Base-by-base conservation (phyloP, 345 rosid genomes). In the Tarenaya hassleriana region DNA sequence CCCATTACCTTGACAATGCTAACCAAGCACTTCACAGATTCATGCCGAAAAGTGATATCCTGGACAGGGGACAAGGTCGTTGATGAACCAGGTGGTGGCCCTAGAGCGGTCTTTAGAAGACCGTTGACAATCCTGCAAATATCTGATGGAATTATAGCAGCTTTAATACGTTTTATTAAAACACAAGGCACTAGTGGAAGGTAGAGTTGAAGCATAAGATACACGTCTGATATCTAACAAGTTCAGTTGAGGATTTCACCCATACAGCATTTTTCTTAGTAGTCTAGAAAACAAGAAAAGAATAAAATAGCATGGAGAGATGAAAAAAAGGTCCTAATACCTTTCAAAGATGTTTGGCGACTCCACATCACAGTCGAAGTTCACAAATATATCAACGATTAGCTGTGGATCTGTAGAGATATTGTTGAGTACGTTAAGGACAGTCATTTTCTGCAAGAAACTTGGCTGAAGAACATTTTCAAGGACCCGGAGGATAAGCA, bases 381-480 rank as follows among this genome's bases (percentile, higher is more conserved):
- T 91, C 53, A 91, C 96, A 67, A 91, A 91, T 66, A 87, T 68
- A 76, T 91, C 98, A 70, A 91, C 61, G 52, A 87, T 73, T 53
- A 82, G 69, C 72, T 78, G 85, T 1, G 98, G 67, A 69, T 91
- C 98, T 56, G 73, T 79, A 39, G 77, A 76, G 41, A 84, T 79
- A 73, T 78, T 84, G 61, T 87, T 96, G 76, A 91, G 67, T 62
- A 86, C 67, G 66, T 73, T 84, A 60, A 87, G 84, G 59, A 91
- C 92, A 15, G 85, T 87, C 98, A 87, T 87, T 70, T 91, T 91
- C 81, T 91, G 98, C 58, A 91, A 41, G 72, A 87, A 91, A 62
- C 98, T 91, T 52, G 98, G 98, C 81, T 84, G 98, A 49, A 84
- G 86, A 53, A 91, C 82, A 76, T 91, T 91, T 73, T 87, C 98